Evolutionary conservation across 345 rosid genomes (phyloP), one percentile per base, ranked within the genome.

Genomic region (Laguncularia racemosa): DNA sequence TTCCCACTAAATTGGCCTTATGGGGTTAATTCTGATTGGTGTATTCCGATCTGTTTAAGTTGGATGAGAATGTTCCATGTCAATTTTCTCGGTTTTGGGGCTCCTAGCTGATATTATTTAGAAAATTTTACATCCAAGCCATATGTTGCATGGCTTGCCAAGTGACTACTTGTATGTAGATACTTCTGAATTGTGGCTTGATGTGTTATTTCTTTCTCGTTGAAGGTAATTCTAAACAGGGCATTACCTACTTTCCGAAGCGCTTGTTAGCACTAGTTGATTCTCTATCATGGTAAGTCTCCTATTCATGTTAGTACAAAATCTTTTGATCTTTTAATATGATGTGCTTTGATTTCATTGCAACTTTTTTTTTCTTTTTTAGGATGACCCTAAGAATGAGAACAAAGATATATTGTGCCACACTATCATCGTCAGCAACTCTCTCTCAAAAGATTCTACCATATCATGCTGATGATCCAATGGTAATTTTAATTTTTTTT

Each of bases 361-460:
- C 33, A 55, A 17, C 46, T 55, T 46, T 55, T 33, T 55, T 16
- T 69, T 2, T n/a, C n/a, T n/a, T n/a, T 19, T 71, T 48, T 68
- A 91, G 98, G 88, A 81, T 81, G 81, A 72, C 79, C 16, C 73
- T 80, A 21, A 80, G 73, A 74, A 53, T 65, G 58, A 88, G 75
- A 61, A 55, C 65, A n/a, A 81, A 71, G 70, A 66, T 83, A 66
- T 76, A 67, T 46, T 84, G 81, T 44, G 86, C 84, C 14, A 69
- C 84, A 51, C 55, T 91, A 61, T 71, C 72, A 38, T 72, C 86
- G 65, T 74, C 67, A 53, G 84, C 87, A 16, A 67, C 92, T 38
- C 87, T 85, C 50, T 81, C 88, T 59, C 96, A 91, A 72, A 74
- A 67, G 60, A 78, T 72, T 68, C 81, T 91, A 48, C 98, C 98